phyloP scores from a whole-genome alignment of 805 yeast genomes.

The Cyberlindnera xylosilytica region DNA sequence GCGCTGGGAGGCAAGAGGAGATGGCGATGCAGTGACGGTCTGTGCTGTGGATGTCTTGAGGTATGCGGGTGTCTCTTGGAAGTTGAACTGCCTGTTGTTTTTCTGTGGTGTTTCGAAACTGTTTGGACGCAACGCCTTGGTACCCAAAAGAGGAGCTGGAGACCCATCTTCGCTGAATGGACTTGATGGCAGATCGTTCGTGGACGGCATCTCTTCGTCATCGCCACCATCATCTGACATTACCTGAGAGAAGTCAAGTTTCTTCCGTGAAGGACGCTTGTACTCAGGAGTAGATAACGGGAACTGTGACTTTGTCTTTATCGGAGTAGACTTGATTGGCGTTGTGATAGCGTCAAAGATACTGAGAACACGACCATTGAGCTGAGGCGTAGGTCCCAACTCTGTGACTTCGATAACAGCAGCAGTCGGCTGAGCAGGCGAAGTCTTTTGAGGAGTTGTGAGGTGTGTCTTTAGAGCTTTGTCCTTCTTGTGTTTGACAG shows the following conservation, averaged over 20 bases:
- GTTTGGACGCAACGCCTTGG: too few species aligned
- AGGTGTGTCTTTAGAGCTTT: conserved; percentile 7
- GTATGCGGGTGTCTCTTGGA: conserved; percentile 43
- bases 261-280: conserved; percentile 15
- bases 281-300: not conserved
- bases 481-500: conserved; percentile 6
- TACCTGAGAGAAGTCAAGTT: conserved; percentile 11
- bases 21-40: conserved; percentile 22
- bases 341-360: conserved; percentile 49
- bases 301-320: conserved; percentile 3
- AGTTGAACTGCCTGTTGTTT: conserved; percentile 1
- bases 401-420: conserved; percentile 30
- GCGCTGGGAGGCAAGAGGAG: conserved; percentile 29
- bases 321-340: conserved; percentile 19
- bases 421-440: conserved; percentile 14
- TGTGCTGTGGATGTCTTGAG: conserved; percentile 24
- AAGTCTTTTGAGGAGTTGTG: conserved; percentile 24
- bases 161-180: not conserved
- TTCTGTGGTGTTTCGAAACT: conserved; percentile 24
- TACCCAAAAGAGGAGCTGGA: too few species aligned
- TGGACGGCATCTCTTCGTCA: not conserved
- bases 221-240: conserved; percentile 8
- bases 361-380: conserved; percentile 71
- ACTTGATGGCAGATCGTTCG: not conserved
- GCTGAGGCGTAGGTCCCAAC: conserved; percentile 86